These are phyloP conservation scores for Backusella tuberculispora DNA, from an alignment of 192 early-diverging fungal genomes.

Conservation along the genomic window DNA sequence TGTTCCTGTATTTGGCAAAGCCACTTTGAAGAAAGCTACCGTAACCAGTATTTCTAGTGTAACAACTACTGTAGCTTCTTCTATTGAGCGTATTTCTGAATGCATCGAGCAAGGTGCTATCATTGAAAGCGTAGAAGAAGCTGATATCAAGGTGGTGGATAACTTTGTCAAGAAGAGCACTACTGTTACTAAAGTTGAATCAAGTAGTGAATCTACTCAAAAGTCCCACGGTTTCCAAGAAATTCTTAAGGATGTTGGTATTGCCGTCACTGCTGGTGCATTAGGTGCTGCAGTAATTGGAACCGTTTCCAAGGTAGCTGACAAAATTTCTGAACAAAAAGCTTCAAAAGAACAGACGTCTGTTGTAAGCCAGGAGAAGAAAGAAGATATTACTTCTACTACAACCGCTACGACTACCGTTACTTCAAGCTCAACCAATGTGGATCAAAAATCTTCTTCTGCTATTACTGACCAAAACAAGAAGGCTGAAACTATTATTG, in stretches of 20 bases:
- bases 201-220: background rate
- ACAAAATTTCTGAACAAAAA: background rate
- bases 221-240: slow-evolving; percentile 2
- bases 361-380: background rate
- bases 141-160: slow-evolving; percentile 19
- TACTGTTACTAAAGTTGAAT: background rate
- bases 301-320: slow-evolving; percentile 12
- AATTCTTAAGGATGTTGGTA: slow-evolving; percentile 19
- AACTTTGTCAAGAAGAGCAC: slow-evolving; percentile 22
- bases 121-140: slow-evolving; percentile 22
- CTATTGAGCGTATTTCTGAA: slow-evolving; percentile 10
- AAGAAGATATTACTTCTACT: background rate
- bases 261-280: slow-evolving; percentile 22
- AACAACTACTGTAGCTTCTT: slow-evolving; percentile 5
- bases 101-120: slow-evolving; percentile 18
- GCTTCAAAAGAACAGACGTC: background rate
- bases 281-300: slow-evolving; percentile 13
- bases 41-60: background rate
- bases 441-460: slow-evolving; percentile 1
- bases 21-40: background rate
- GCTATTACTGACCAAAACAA: slow-evolving; percentile 14
- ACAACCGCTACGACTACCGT: background rate
- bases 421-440: background rate
- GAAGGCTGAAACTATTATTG: background rate
- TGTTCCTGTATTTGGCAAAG: slow-evolving; percentile 34